A percentile compares a stretch with the other conserved stretches of the same genome.
phyloP scores from a whole-genome alignment of 345 rosid species.

The Microcos paniculata region DNA sequence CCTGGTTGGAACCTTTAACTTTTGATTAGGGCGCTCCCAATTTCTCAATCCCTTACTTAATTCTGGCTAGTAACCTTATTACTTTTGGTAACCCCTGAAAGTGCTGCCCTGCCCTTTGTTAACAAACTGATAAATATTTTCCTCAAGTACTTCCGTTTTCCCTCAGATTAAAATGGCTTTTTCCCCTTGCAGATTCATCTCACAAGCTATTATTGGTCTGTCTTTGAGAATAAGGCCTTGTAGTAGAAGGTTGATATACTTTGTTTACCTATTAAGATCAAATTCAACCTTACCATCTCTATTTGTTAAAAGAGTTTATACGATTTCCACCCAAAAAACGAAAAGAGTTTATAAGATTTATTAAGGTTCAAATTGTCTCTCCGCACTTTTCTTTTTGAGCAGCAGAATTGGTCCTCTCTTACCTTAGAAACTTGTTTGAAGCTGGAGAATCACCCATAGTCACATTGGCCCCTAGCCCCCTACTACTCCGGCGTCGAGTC shows the following conservation, averaged over 20 bases:
- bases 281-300: too few species aligned
- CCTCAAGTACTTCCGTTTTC: background rate
- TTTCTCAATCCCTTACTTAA: background rate
- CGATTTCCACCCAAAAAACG: too few species aligned
- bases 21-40: constrained; percentile 9
- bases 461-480: too few species aligned
- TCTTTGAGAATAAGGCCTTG: too few species aligned
- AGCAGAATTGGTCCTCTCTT: background rate
- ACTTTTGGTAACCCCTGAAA: background rate
- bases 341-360: too few species aligned
- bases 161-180: background rate
- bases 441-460: too few species aligned
- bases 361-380: background rate
- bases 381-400: background rate
- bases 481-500: too few species aligned
- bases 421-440: background rate
- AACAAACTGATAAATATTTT: background rate
- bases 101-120: background rate
- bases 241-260: too few species aligned
- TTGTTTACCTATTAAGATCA: too few species aligned
- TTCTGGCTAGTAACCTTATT: background rate
- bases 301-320: too few species aligned
- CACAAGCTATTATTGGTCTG: background rate
- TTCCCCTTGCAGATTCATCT: background rate
- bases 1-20: background rate